These are phyloP conservation scores for Luffa acutangula DNA, from an alignment of 306 rosid genomes.

Conservation along the genomic window DNA sequence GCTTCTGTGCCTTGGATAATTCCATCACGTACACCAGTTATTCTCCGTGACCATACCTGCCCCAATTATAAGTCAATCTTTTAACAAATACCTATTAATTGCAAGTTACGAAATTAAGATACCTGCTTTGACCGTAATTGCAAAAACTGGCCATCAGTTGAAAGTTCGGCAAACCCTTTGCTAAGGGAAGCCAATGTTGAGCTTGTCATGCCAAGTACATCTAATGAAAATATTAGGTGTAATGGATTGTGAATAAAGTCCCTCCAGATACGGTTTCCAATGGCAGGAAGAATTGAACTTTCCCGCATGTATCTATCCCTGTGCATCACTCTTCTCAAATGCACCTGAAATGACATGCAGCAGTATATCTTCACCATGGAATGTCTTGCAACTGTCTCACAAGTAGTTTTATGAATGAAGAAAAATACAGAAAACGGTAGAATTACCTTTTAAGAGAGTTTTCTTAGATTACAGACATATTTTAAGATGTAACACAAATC, in stretches of 20 bases:
- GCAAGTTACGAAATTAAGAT: not conserved
- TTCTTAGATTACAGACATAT: not conserved
- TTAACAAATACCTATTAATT: not conserved
- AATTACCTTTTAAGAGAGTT: not conserved
- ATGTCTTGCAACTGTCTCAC: not conserved
- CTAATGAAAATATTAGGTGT: constrained; percentile 83
- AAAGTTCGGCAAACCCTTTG: constrained; percentile 94
- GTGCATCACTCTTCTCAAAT: constrained; percentile 93
- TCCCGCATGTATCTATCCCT: constrained; percentile 88
- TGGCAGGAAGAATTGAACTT: constrained; percentile 74
- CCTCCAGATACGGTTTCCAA: constrained; percentile 90
- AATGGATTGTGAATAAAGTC: constrained; percentile 93
- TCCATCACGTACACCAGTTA: constrained; percentile 96
- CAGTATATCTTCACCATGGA: not conserved
- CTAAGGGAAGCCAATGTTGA: constrained; percentile 92
- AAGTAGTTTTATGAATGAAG: not conserved
- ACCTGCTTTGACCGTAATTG: constrained; percentile 97
- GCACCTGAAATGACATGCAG: constrained; percentile 45
- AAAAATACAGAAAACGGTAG: not conserved
- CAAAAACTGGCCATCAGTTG: constrained; percentile 90
- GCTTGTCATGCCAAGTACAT: constrained; percentile 96
- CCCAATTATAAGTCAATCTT: constrained; percentile 21
- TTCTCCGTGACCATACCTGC: constrained; percentile 89
- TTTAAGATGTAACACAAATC: not conserved
- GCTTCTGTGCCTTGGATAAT: constrained; percentile 94